These are phyloP conservation scores for Colletotrichum theobromicola DNA, from an alignment of 2,329 filamentous ascomycete genomes.

Conservation along the genomic window DNA sequence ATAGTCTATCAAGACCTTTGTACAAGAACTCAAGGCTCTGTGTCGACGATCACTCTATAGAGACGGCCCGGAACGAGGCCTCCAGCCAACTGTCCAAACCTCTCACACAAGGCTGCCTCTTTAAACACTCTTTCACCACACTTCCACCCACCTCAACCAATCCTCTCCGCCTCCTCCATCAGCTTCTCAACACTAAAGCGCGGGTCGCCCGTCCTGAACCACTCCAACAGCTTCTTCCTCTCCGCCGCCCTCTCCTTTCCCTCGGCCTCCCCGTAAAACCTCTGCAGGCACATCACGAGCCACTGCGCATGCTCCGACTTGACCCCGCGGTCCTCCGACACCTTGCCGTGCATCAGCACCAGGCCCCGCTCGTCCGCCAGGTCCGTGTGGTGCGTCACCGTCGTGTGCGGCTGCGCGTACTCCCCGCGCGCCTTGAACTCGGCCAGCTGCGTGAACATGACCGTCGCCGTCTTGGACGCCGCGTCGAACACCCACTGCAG, in stretches of 20 bases:
- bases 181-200: slow-evolving; percentile 84
- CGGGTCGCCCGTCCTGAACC: slow-evolving; percentile 80
- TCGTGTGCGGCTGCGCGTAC: slow-evolving; percentile 91
- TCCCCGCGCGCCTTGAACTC: slow-evolving; percentile 92
- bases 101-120: not conserved
- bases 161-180: slow-evolving; percentile 86
- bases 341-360: slow-evolving; percentile 87
- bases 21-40: not conserved
- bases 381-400: slow-evolving; percentile 89
- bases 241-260: slow-evolving; percentile 60
- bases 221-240: slow-evolving; percentile 75
- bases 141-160: slow-evolving; percentile 47
- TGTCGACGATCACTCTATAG: not conserved
- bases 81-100: not conserved
- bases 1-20: not conserved
- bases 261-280: slow-evolving; percentile 81
- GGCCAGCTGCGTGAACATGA: slow-evolving; percentile 92
- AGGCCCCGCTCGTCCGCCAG: slow-evolving; percentile 75
- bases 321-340: slow-evolving; percentile 78
- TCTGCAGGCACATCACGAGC: slow-evolving; percentile 90
- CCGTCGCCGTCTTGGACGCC: slow-evolving; percentile 67
- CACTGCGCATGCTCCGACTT: slow-evolving; percentile 84
- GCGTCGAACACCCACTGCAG: slow-evolving; percentile 93
- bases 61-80: not conserved
- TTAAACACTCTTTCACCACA: not conserved